Evolutionary conservation across 768 basidiomycete genomes (phyloP).

Genomic region (Mycena floridula): DNA sequence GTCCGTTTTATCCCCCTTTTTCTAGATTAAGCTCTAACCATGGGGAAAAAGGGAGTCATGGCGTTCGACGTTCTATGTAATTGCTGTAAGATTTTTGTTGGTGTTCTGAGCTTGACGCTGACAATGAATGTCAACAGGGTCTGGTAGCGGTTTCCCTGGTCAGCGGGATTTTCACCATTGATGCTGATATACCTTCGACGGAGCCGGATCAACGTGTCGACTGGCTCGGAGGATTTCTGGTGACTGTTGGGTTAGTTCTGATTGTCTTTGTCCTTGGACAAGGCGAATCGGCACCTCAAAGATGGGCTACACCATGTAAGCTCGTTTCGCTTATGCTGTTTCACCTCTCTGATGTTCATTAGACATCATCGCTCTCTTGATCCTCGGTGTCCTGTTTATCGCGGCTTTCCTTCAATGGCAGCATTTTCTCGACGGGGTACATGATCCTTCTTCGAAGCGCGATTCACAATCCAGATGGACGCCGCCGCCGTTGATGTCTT

Average conservation of each 20-base stretch:
- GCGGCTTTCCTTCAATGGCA: conserved; percentile 63
- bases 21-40: background rate
- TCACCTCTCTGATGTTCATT: conserved; percentile 11
- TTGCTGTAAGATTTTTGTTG: conserved; percentile 3
- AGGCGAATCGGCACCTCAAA: conserved; percentile 48
- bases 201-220: conserved; percentile 51
- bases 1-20: conserved; percentile 20
- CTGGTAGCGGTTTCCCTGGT: conserved; percentile 42
- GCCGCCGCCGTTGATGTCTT: conserved; percentile 61
- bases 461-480: conserved; percentile 17
- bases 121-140: conserved; percentile 5
- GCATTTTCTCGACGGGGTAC: conserved; percentile 44
- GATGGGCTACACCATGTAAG: conserved; percentile 50
- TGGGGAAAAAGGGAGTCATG: conserved; percentile 43
- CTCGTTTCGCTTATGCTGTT: conserved; percentile 2
- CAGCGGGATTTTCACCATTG: conserved; percentile 54
- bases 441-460: conserved; percentile 11
- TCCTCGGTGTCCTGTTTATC: conserved; percentile 54
- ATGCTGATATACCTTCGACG: conserved; percentile 42
- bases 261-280: conserved; percentile 70
- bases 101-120: background rate
- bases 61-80: conserved; percentile 46
- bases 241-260: conserved; percentile 11
- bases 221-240: conserved; percentile 67
- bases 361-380: conserved; percentile 68